Percentiles rank a stretch among this genome's conserved stretches.
Evolutionary conservation across 179 eudicot species (phyloP).

Genomic region (Gypsophila paniculata): DNA sequence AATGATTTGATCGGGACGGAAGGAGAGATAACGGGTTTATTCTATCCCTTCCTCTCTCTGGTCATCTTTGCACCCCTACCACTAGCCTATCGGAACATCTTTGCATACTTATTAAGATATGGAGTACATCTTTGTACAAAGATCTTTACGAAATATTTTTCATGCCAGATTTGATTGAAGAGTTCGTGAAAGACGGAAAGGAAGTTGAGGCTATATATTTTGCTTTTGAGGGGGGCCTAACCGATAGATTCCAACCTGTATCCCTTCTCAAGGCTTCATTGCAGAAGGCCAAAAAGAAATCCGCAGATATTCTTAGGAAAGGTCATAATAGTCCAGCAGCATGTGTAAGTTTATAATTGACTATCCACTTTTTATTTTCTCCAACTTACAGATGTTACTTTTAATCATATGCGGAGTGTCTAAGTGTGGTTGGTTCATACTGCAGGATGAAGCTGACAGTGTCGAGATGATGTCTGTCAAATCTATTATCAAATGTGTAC

Average conservation of each 20-base stretch:
- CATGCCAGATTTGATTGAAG: slow-evolving; percentile 43
- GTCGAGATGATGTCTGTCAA: slow-evolving; percentile 37
- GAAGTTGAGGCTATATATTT: slow-evolving; percentile 53
- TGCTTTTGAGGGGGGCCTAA: slow-evolving; percentile 42
- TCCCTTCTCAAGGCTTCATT: slow-evolving; percentile 38
- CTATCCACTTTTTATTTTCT: background rate
- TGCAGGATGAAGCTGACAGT: slow-evolving; percentile 49
- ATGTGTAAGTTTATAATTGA: slow-evolving; percentile 29
- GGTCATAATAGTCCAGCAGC: slow-evolving; percentile 35
- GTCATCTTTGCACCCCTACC: too few species aligned
- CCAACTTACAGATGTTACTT: slow-evolving; percentile 7
- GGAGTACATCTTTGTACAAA: slow-evolving; percentile 4
- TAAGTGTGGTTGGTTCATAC: slow-evolving; percentile 6
- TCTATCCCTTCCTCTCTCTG: too few species aligned
- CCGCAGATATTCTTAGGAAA: slow-evolving; percentile 29
- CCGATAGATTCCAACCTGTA: slow-evolving; percentile 42
- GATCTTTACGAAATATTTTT: slow-evolving; percentile 8
- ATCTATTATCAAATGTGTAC: slow-evolving; percentile 50
- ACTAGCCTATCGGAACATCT: too few species aligned
- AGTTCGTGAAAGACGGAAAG: slow-evolving; percentile 47
- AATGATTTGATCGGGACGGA: too few species aligned
- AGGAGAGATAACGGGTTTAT: too few species aligned
- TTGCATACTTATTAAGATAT: too few species aligned
- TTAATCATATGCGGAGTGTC: background rate
- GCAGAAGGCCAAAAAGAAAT: slow-evolving; percentile 30